phyloP scores from a whole-genome alignment of 345 rosid genomes.

The Sisymbrium altissimum region DNA sequence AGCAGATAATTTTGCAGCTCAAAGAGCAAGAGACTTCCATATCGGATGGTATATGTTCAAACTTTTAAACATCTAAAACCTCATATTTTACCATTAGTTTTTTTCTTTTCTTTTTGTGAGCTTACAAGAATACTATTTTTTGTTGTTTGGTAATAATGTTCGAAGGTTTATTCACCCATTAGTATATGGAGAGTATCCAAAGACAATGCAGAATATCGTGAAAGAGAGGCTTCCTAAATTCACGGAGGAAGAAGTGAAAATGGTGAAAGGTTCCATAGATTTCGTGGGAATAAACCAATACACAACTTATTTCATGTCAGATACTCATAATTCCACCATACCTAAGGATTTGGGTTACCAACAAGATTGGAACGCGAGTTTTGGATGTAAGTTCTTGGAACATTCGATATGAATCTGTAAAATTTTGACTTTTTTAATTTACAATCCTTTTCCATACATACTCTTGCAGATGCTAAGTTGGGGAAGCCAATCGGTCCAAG shows the following conservation, averaged over 20 bases:
- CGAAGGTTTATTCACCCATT: conserved; percentile 89
- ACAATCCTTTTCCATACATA: not conserved
- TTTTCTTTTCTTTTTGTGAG: not conserved
- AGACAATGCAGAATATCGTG: conserved; percentile 78
- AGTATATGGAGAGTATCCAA: conserved; percentile 89
- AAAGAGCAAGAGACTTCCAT: conserved; percentile 94
- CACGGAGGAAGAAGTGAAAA: conserved; percentile 65
- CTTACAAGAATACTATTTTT: not conserved
- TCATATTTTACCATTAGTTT: not conserved
- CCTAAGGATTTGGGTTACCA: conserved; percentile 67
- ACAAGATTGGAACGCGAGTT: conserved; percentile 85
- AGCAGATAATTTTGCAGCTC: conserved; percentile 87
- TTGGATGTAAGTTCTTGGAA: conserved; percentile 56
- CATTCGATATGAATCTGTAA: not conserved
- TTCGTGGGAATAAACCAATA: conserved; percentile 92
- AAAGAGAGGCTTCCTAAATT: conserved; percentile 78
- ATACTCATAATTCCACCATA: conserved; percentile 48
- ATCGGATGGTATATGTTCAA: conserved; percentile 68
- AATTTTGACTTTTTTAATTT: not conserved
- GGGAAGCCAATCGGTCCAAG: conserved; percentile 79
- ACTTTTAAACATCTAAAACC: not conserved
- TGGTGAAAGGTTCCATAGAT: conserved; percentile 90
- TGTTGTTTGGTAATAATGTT: not conserved
- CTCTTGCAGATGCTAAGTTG: conserved; percentile 51
- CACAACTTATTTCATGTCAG: conserved; percentile 68